A percentile compares a stretch with the other conserved stretches of the same genome.
Evolutionary conservation across 2,329 filamentous ascomycete species (phyloP).

Genomic region (Elsinoe necatrix): DNA sequence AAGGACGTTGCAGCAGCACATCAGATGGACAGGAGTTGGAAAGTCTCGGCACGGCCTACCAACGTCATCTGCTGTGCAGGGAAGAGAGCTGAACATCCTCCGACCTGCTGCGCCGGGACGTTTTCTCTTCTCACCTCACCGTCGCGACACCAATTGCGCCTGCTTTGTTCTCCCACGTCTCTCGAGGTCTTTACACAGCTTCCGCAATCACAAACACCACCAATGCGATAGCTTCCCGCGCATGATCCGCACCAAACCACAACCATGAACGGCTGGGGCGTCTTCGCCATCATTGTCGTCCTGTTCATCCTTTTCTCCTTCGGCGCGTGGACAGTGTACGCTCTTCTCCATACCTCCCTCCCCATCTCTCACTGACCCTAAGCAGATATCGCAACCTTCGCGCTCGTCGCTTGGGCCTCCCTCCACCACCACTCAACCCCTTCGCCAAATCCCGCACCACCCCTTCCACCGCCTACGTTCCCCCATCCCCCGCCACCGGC

Average conservation of each 20-base stretch:
- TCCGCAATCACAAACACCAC: neutral
- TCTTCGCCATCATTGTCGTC: slow-evolving; percentile 61
- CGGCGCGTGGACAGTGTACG: slow-evolving; percentile 55
- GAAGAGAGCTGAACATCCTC: neutral
- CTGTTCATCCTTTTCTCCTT: slow-evolving; percentile 52
- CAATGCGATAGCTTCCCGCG: slow-evolving; percentile 2
- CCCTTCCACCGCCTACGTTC: slow-evolving; percentile 33
- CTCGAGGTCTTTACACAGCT: neutral
- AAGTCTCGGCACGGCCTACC: slow-evolving; percentile 3
- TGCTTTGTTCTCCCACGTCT: neutral
- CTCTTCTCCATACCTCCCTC: slow-evolving; percentile 15
- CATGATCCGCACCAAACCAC: slow-evolving; percentile 12
- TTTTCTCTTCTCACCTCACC: neutral
- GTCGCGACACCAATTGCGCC: neutral
- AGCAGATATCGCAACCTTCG: slow-evolving; percentile 57
- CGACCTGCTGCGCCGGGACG: neutral
- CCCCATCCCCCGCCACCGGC: slow-evolving; percentile 47
- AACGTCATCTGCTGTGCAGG: neutral
- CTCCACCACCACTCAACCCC: slow-evolving; percentile 62
- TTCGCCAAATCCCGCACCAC: slow-evolving; percentile 42
- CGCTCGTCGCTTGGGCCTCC: slow-evolving; percentile 65
- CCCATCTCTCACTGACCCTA: neutral
- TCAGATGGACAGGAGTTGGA: neutral
- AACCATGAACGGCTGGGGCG: slow-evolving; percentile 39
- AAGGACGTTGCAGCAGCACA: neutral